These are phyloP conservation scores for Cryptomeria japonica DNA, from an alignment of 75 land plant genomes.

Conservation along the genomic window DNA sequence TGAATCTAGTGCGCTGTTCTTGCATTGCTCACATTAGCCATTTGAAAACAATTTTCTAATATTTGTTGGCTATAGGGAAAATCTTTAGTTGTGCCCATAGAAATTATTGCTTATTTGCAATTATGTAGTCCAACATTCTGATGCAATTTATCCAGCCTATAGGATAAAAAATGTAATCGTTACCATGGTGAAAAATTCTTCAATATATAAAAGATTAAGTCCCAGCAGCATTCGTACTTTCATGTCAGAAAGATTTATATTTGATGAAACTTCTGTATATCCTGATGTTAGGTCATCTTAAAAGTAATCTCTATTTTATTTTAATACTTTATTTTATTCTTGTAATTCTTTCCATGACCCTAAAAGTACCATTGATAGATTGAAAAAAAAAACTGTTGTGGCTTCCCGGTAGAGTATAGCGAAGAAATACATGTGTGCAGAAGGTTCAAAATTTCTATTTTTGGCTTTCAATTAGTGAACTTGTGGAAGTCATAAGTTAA, in stretches of 20 bases:
- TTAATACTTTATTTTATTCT: neutral
- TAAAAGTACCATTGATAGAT: neutral
- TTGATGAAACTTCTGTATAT: constrained; percentile 4
- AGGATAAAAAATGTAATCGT: neutral
- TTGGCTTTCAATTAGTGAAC: neutral
- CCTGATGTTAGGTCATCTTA: neutral
- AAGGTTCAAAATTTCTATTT: neutral
- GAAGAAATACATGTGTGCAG: neutral
- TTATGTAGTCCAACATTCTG: neutral
- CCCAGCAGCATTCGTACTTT: neutral
- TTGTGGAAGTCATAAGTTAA: too few relatives aligned
- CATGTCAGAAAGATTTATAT: neutral
- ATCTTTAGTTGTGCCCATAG: neutral
- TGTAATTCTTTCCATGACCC: neutral
- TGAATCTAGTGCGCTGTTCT: neutral
- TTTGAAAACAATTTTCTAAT: neutral
- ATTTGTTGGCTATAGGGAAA: neutral
- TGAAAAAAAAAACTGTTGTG: neutral
- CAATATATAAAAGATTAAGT: neutral
- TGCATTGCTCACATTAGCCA: neutral
- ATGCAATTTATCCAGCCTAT: neutral
- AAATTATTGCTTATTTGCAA: neutral
- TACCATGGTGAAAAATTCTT: neutral
- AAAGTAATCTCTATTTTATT: neutral
- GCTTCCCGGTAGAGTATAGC: neutral